Evolutionary conservation across 2,329 filamentous ascomycete species (phyloP), one percentile per base, ranked within the genome.

Genomic region (Corniculantispora saksenae): DNA sequence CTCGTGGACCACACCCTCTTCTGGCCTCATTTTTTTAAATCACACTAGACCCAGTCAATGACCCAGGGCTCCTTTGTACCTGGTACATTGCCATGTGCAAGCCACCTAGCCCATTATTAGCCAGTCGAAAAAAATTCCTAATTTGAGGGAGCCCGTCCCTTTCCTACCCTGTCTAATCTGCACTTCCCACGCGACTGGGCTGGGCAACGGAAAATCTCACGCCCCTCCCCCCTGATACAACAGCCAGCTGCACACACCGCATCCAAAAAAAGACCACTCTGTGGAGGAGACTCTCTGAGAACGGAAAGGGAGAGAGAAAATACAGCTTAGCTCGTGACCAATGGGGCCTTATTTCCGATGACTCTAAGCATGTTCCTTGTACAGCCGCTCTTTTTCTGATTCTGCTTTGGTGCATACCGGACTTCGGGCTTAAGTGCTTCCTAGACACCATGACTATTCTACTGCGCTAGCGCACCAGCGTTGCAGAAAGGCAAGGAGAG

Each of bases 1-100:
- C 35, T 38, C 35, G 35, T 38, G 35, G 35, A 38, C 35, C 35
- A 38, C 35, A 38, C 35, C 17, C 50, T 17, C 50, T n/a, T n/a
- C n/a, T n/a, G n/a, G n/a, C 50, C 50, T 8, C 50, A 9, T 19
- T 19, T 21, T 21, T 19, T 6, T 19, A 19, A 19, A 48, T 48
- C 45, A 9, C n/a, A 12, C 15, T 48, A 21, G n/a, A 17, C 45
- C 45, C 45, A 48, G n/a, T n/a, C n/a, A n/a, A n/a, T n/a, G n/a
- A n/a, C n/a, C n/a, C n/a, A n/a, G n/a, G n/a, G n/a, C n/a, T n/a
- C n/a, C n/a, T 58, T 54, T 54, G 59, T 61, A 61, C 38, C 38
- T 29, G 35, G 59, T 61, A 61, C 59, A 53, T 61, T 54, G 59
- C 59, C 59, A 61, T 61, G 59, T 61, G 59, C 35, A 54, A 54